Base-by-base conservation (phyloP, 257 asterid species). In the Craterostigma plantagineum region DNA sequence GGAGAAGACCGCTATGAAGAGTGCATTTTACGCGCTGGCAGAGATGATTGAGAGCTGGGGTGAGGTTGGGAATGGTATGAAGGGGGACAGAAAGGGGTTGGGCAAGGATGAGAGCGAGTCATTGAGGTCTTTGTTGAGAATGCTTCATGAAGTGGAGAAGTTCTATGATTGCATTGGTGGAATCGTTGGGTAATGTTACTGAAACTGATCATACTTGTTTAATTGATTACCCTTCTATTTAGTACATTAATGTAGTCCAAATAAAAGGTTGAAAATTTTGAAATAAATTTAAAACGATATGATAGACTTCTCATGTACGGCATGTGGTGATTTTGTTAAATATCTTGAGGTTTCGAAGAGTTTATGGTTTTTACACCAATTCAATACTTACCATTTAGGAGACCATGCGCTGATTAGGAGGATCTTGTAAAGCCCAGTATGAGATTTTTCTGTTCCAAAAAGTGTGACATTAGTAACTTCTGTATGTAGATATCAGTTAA, bases 91-190 rank as follows among this genome's bases (percentile, higher is more conserved):
- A 23, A 23, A 23, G 46, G 58, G 61, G 23, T 38, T 64, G 18
- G 62, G 53, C 42, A 73, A 53, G 15, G 71, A 66, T 43, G 78
- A 79, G 40, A 52, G 63, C 44, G 62, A 30, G 35, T 75, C 80
- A 14, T 61, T 90, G 66, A 61, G 61, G 62, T 77, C 77, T 35
- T 50, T 83, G 70, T 48, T 90, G 77, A 79, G 71, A 62, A 70
- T 66, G 65, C 82, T 90, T 15, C 79, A 70, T 18, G 91, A 90
- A 36, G 72, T 83, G 23, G 99, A 90, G 65, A 69, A 62, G 52
- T 83, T 90, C 61, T 90, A 83, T 64, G 87, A 90, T 42, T 83
- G 92, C 63, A 75, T 90, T 59, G 95, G 98, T 53, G 98, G 98
- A 52, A 77, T 83, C 44, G 71, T 90, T 34, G 99, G 99, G 95